Conservation (phyloP, 2,329 filamentous ascomycete genomes). For the Aspergillus felis region DNA sequence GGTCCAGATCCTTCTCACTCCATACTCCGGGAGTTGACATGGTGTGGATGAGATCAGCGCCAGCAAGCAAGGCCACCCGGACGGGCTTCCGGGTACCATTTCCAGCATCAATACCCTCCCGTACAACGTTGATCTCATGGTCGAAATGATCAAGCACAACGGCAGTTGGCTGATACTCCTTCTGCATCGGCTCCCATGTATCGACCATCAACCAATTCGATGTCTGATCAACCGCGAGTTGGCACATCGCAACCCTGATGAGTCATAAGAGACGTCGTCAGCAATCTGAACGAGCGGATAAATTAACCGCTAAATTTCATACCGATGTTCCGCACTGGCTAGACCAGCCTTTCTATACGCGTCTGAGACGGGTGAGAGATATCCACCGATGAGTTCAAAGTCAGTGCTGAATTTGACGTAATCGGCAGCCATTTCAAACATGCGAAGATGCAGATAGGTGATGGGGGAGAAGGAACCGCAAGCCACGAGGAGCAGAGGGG, state of each 20-base stretch:
- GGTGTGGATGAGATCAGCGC: conserved; percentile 70
- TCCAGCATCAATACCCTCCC: conserved; percentile 67
- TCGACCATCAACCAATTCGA: conserved; percentile 82
- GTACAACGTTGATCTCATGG: conserved; percentile 76
- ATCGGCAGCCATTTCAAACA: conserved; percentile 84
- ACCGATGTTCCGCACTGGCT: conserved; percentile 67
- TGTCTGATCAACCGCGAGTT: conserved; percentile 68
- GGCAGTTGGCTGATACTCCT: conserved; percentile 82
- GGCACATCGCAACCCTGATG: conserved; percentile 73
- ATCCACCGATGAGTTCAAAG: conserved; percentile 84
- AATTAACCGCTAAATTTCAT: conserved; percentile 13
- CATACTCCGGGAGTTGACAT: conserved; percentile 72
- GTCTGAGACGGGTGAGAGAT: conserved; percentile 72
- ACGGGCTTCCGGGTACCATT: conserved; percentile 64
- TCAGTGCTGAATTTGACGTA: conserved; percentile 70
- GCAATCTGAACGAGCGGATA: not conserved
- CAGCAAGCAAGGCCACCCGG: conserved; percentile 76
- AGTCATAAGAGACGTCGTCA: not conserved
- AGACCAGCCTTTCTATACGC: conserved; percentile 78
- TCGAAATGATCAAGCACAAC: conserved; percentile 88
- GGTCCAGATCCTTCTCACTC: conserved; percentile 78
- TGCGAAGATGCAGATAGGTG: conserved; percentile 61
- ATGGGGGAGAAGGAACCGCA: conserved; percentile 64
- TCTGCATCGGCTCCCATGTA: conserved; percentile 81
- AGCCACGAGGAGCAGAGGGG: conserved; percentile 45